Base-by-base conservation (phyloP, 2,329 filamentous ascomycete species). In the Trichophyton benhamiae region DNA sequence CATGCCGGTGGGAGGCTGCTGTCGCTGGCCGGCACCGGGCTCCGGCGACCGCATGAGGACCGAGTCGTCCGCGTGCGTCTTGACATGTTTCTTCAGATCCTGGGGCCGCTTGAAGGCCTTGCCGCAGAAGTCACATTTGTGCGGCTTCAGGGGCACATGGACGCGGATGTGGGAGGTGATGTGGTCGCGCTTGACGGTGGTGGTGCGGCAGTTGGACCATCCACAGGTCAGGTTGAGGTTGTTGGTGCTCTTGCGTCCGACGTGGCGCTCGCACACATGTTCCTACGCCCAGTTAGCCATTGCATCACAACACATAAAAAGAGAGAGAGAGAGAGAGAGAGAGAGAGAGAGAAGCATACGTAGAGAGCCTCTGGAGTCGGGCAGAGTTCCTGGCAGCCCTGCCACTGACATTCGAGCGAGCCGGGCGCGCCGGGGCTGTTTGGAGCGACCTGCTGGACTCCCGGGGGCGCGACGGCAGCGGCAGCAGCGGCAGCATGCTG, bases 51-150 rank as follows among this genome's bases (percentile, higher is more conserved):
- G 80, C 64, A 84, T 79, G 64, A 84, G 79, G 46, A 95, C 89
- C 48, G 91, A 95, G 76, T 96, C 92, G 71, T 97, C 92, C 68
- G 92, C 92, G 72, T 97, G 92, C 3, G 92, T 97, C 85, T 97
- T 99, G 76, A 97, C 91, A 74, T 99, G 94, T 80, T 99, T 99
- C 85, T 99, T 97, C 70, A 99, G 76, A 79, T 99, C 94, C 78
- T 99, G 94, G 1, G 94, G 94, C 38, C 94, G 88, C 84, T 99
- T 99, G 83, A 99, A 99, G 1, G 91, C 91, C 80, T 99, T 99
- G 72, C 90, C 90, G 72, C 94, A 99, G 77, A 96, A 95, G 73
- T 96, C 91, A 76, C 94, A 99, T 78, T 96, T 97, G 80, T 99
- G 94, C 67, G 94, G 94, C 82, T 99, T 99, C 64, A 99, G 80